A percentile compares a stretch with the other conserved stretches of the same genome.
These are phyloP conservation scores for Cardiospermum halicacabum DNA, from an alignment of 345 rosid genomes.

Conservation along the genomic window DNA sequence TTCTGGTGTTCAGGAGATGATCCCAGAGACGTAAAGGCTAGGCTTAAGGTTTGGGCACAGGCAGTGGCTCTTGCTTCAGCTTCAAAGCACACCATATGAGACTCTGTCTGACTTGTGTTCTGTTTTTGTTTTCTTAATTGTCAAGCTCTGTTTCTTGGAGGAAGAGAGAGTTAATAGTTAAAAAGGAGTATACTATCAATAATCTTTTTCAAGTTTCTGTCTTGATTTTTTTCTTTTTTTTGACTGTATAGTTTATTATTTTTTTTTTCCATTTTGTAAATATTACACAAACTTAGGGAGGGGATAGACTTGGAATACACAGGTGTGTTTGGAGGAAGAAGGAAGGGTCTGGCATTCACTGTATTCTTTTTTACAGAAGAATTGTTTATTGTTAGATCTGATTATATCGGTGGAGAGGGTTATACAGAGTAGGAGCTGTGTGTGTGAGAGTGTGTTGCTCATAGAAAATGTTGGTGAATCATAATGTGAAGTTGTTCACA, in stretches of 20 bases:
- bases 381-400: neutral
- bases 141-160: neutral
- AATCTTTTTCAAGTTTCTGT: neutral
- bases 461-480: neutral
- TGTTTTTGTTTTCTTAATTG: neutral
- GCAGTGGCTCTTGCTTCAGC: slow-evolving; percentile 79
- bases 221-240: neutral
- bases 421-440: neutral
- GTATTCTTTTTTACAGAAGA: neutral
- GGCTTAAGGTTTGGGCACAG: slow-evolving; percentile 96
- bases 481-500: neutral
- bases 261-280: slow-evolving; percentile 27
- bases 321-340: neutral
- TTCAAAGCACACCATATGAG: slow-evolving; percentile 32
- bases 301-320: slow-evolving; percentile 1
- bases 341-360: neutral
- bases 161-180: slow-evolving; percentile 5
- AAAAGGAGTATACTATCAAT: neutral
- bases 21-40: slow-evolving; percentile 86
- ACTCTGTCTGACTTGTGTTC: slow-evolving; percentile 17
- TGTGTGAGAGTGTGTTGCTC: neutral
- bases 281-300: slow-evolving; percentile 12
- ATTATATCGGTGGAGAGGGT: neutral
- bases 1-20: slow-evolving; percentile 66
- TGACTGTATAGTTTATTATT: neutral